phyloP scores from a whole-genome alignment of 352 stramenopile species.

The Globisporangium iwayamae region DNA sequence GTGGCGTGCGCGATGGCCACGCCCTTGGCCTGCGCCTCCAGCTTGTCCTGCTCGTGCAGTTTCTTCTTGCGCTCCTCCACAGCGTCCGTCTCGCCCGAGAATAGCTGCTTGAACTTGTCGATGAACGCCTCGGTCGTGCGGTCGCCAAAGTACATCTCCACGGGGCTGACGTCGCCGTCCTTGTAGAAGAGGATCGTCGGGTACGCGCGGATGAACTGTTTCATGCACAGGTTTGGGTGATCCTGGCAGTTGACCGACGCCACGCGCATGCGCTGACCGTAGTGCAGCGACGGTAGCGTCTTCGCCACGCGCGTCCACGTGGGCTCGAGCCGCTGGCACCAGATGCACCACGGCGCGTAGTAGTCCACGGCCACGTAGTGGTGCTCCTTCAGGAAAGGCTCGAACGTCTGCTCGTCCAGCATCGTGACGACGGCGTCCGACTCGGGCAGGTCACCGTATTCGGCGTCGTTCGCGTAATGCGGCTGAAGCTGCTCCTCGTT shows the following conservation, averaged over 20 bases:
- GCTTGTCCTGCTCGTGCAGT: constrained; percentile 93
- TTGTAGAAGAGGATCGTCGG: constrained; percentile 97
- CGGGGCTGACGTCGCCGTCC: constrained; percentile 81
- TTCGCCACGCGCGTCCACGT: constrained; percentile 95
- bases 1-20: constrained; percentile 52
- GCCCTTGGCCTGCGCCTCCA: constrained; percentile 59
- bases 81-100: constrained; percentile 66
- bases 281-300: constrained; percentile 84
- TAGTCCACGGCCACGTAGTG: constrained; percentile 97
- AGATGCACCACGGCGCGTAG: constrained; percentile 96
- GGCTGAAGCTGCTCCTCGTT: constrained; percentile 84
- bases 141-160: constrained; percentile 96
- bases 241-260: constrained; percentile 93
- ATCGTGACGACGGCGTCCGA: constrained; percentile 74
- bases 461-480: constrained; percentile 54
- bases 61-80: constrained; percentile 89
- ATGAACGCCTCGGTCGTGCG: constrained; percentile 89
- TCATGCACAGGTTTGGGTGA: constrained; percentile 90
- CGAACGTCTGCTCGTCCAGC: constrained; percentile 86
- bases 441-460: constrained; percentile 71
- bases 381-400: constrained; percentile 90
- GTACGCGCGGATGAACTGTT: constrained; percentile 96
- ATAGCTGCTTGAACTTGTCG: constrained; percentile 89
- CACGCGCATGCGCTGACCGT: constrained; percentile 76
- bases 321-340: constrained; percentile 95